These are phyloP conservation scores for Globisporangium emineosum DNA, from an alignment of 352 stramenopile genomes.

Conservation along the genomic window DNA sequence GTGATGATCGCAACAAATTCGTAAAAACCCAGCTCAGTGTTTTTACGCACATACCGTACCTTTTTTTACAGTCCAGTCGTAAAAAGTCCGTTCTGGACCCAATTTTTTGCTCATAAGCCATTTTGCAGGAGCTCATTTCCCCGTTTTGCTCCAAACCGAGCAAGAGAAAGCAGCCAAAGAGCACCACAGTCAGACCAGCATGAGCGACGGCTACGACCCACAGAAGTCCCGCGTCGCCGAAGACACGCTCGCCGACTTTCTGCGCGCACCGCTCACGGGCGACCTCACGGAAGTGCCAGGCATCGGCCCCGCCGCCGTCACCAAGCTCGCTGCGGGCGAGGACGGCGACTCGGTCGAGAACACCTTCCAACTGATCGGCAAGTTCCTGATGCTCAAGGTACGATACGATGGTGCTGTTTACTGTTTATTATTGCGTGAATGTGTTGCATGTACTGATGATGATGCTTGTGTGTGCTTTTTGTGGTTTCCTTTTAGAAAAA, in stretches of 20 bases:
- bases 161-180: conserved; percentile 8
- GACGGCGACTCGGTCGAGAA: conserved; percentile 91
- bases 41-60: background rate
- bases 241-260: conserved; percentile 91
- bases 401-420: background rate
- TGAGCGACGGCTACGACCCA: conserved; percentile 88
- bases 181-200: too few relatives aligned
- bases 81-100: conserved; percentile 2
- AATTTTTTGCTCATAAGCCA: too few relatives aligned
- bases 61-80: conserved; percentile 3
- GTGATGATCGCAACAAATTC: background rate
- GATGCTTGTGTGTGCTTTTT: conserved; percentile 20
- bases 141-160: background rate
- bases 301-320: conserved; percentile 89
- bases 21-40: background rate
- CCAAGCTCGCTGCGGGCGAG: conserved; percentile 81
- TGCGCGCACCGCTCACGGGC: conserved; percentile 87
- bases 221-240: conserved; percentile 90
- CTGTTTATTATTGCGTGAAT: background rate
- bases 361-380: conserved; percentile 98
- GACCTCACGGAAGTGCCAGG: conserved; percentile 94
- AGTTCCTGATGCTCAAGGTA: conserved; percentile 88
- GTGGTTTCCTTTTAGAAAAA: conserved; percentile 32
- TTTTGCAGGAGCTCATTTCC: conserved; percentile 13
- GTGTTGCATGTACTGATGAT: conserved; percentile 25